Conservation (phyloP, 306 rosid genomes). For the Trifolium pratense region DNA sequence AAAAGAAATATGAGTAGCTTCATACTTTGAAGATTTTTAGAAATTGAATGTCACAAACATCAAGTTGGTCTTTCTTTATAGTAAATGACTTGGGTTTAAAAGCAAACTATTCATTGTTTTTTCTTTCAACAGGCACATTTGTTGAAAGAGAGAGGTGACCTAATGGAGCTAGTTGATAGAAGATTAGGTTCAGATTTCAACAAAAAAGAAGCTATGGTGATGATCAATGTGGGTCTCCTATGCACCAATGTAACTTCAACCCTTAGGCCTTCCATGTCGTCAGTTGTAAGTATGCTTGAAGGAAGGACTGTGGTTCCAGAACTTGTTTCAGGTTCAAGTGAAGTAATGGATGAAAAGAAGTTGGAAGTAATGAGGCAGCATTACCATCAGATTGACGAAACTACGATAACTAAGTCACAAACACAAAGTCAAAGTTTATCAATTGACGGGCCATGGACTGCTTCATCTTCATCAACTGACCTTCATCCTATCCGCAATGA, state of each 20-base stretch:
- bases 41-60: not conserved
- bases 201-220: conserved; percentile 36
- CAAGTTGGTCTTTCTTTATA: no score
- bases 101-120: not conserved
- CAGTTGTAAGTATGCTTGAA: conserved; percentile 48
- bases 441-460: conserved; percentile 3
- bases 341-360: conserved; percentile 40
- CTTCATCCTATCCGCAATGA: conserved; percentile 27
- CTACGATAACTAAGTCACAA: not conserved
- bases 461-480: conserved; percentile 37
- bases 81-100: not conserved
- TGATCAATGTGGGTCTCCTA: conserved; percentile 48
- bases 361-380: conserved; percentile 39
- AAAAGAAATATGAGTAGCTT: not conserved
- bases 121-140: conserved; percentile 34
- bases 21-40: not conserved
- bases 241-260: conserved; percentile 41
- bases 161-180: conserved; percentile 43
- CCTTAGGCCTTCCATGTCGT: conserved; percentile 44
- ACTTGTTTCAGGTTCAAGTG: conserved; percentile 33
- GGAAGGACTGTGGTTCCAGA: conserved; percentile 38
- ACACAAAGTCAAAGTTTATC: not conserved
- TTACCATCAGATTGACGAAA: conserved; percentile 39
- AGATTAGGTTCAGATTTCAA: conserved; percentile 41
- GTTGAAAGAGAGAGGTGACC: conserved; percentile 43